phyloP scores from a whole-genome alignment of 768 basidiomycete species.

The Ramaria rubella region DNA sequence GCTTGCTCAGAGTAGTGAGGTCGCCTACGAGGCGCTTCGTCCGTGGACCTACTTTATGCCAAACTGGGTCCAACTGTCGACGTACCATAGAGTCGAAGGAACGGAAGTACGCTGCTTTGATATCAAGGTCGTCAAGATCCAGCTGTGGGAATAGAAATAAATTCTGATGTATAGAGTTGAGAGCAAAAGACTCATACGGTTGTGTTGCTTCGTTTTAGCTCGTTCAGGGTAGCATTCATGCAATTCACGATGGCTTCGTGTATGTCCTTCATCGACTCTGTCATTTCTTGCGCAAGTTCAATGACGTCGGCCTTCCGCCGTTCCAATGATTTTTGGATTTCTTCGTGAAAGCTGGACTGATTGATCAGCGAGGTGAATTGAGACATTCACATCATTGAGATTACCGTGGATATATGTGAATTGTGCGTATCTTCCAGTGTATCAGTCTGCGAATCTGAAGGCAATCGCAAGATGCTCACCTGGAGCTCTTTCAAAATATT shows the following conservation, averaged over 20 bases:
- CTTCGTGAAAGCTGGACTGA: slow-evolving; percentile 73
- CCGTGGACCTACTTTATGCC: slow-evolving; percentile 92
- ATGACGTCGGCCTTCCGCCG: slow-evolving; percentile 85
- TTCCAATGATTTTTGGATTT: slow-evolving; percentile 75
- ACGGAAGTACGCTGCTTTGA: slow-evolving; percentile 90
- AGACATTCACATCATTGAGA: slow-evolving; percentile 2
- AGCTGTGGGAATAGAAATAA: slow-evolving; percentile 43
- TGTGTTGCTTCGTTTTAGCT: slow-evolving; percentile 83
- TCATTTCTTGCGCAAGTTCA: slow-evolving; percentile 82
- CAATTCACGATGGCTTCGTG: slow-evolving; percentile 90
- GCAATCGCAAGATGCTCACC: not conserved
- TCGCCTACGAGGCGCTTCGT: slow-evolving; percentile 91
- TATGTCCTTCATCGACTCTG: slow-evolving; percentile 84
- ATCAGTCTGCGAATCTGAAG: not conserved
- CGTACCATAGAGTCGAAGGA: slow-evolving; percentile 88
- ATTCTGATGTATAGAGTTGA: not conserved
- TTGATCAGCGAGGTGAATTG: not conserved
- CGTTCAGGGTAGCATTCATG: slow-evolving; percentile 83
- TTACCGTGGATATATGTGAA: slow-evolving; percentile 88
- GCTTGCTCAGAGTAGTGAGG: slow-evolving; percentile 73
- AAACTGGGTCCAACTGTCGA: slow-evolving; percentile 83
- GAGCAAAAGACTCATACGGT: slow-evolving; percentile 31
- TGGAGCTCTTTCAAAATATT: slow-evolving; percentile 92
- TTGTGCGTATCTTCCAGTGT: slow-evolving; percentile 48
- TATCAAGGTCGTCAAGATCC: slow-evolving; percentile 86